Base-by-base conservation (phyloP, 2,329 filamentous ascomycete species). In the Alternaria alternata region DNA sequence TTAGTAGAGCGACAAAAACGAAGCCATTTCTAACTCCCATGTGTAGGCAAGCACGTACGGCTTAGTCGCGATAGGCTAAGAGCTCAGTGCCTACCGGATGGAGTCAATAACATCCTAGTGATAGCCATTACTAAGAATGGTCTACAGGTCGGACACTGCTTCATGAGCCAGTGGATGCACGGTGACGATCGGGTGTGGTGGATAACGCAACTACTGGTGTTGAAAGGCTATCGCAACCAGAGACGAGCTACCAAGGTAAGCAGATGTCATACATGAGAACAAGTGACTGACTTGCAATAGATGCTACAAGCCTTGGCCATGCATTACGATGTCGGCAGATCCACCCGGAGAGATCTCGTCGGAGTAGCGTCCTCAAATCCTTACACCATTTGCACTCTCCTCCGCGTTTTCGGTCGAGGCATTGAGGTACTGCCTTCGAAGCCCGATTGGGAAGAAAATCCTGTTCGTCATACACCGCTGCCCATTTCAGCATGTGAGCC, bases 131-230 rank as follows among this genome's bases (percentile, higher is more conserved):
- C 56, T 12, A 30, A 28, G 16, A 28, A 38, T 11, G 22, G 36
- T 12, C 32, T 28, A 38, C 53, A 51, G 18, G 16, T 65, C 24
- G 62, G 43, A 8, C 54, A 63, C 28, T 65, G 62, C 26, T 60
- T 65, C 22, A 44, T 60, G 12, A 60, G 56, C 18, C 59, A 61
- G 36, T 65, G 60, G 62, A 43, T 46, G 34, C 52, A 55, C 42
- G 34, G 46, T 1, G 46, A 32, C 9, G 53, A 48, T 11, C 57
- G 59, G 7, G 43, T 65, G 1, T 65, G 53, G 56, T 65, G 59
- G 62, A 61, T 63, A 32, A 63, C 62, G 3, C 60, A 65, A 16
- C 18, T 63, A 46, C 20, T 65, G 44, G 62, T 65, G 39, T 5
- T 51, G 3, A 38, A 55, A 6, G 26, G 43, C 7, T 55, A 63